Evolutionary conservation across 192 early-diverging fungal species (phyloP).

Genomic region (Backusella sp.): DNA sequence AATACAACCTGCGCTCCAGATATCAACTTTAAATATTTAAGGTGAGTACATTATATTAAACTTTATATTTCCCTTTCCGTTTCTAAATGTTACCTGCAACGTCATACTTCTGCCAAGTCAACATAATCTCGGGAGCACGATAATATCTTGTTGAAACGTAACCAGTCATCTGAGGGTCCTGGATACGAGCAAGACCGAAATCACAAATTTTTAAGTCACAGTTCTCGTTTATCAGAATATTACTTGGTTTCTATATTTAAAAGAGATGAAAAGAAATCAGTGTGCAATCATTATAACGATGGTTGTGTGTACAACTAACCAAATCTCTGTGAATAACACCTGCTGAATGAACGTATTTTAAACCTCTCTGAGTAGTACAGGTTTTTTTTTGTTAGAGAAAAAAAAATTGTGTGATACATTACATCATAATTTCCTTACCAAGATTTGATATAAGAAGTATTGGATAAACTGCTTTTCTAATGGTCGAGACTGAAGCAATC

Average conservation of each 20-base stretch:
- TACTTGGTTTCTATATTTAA: constrained; percentile 79
- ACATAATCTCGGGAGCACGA: constrained; percentile 97
- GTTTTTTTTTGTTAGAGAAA: constrained; percentile 11
- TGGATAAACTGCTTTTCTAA: constrained; percentile 94
- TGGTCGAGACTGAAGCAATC: constrained; percentile 85
- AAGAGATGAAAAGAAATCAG: not conserved
- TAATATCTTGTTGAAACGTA: constrained; percentile 98
- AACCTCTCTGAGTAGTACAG: constrained; percentile 54
- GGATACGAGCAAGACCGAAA: constrained; percentile 92
- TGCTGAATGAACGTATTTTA: constrained; percentile 93
- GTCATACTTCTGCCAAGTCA: constrained; percentile 96
- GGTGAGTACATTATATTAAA: not conserved
- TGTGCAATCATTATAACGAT: not conserved
- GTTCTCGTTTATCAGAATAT: constrained; percentile 96
- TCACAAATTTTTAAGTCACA: constrained; percentile 99
- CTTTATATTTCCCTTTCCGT: not conserved
- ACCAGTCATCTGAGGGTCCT: constrained; percentile 95
- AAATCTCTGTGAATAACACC: constrained; percentile 94
- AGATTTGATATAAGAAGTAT: constrained; percentile 96
- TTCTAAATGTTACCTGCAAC: constrained; percentile 53
- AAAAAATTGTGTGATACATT: constrained; percentile 4
- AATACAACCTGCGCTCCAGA: constrained; percentile 94
- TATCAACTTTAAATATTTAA: constrained; percentile 60
- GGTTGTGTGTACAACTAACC: constrained; percentile 36
- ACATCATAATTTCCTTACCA: constrained; percentile 48